These are phyloP conservation scores for Hypholoma fasciculare DNA, from an alignment of 768 basidiomycete genomes.

Conservation along the genomic window DNA sequence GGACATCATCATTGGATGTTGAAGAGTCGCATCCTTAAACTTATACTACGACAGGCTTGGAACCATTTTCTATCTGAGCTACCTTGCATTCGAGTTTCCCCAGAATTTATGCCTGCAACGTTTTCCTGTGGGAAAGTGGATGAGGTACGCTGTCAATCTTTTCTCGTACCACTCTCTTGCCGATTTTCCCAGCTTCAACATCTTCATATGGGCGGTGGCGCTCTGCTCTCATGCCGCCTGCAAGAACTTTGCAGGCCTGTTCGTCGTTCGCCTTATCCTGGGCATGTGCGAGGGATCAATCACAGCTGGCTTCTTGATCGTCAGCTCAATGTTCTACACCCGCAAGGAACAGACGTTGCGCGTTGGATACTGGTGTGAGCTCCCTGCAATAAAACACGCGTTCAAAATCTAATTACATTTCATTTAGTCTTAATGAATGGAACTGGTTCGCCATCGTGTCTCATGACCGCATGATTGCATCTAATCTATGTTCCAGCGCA, in stretches of 20 bases:
- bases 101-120: conserved; percentile 72
- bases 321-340: conserved; percentile 79
- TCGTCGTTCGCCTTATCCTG: conserved; percentile 62
- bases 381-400: not conserved
- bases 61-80: conserved; percentile 73
- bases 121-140: conserved; percentile 80
- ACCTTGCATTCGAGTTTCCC: conserved; percentile 71
- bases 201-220: conserved; percentile 64
- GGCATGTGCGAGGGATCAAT: conserved; percentile 74
- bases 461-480: not conserved
- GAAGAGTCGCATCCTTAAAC: not conserved
- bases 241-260: conserved; percentile 64
- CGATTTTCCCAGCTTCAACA: conserved; percentile 49
- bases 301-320: conserved; percentile 77
- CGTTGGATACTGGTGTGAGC: conserved; percentile 78
- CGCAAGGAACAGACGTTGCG: conserved; percentile 66
- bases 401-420: not conserved
- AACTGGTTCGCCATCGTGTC: conserved; percentile 40
- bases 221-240: conserved; percentile 68
- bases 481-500: conserved; percentile 46
- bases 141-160: conserved; percentile 48
- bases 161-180: not conserved
- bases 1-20: not conserved
- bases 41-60: conserved; percentile 52
- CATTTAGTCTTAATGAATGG: conserved; percentile 69